Evolutionary conservation across 2,329 filamentous ascomycete species (phyloP), one percentile per base, ranked within the genome.

Genomic region (Sclerotinia glacialis): DNA sequence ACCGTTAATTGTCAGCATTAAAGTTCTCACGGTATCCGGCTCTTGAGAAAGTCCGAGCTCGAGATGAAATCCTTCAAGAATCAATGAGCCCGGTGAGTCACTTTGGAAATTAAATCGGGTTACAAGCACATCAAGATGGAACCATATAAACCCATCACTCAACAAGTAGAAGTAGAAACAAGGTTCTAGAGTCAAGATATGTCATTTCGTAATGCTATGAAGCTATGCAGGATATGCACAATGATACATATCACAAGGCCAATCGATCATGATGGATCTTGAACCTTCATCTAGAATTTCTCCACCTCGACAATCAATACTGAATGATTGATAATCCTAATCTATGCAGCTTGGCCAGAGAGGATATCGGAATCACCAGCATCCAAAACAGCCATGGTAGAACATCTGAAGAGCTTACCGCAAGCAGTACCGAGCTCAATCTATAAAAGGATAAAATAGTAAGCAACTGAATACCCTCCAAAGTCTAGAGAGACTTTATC

Each of bases 331-430:
- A 47, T 40, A 52, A 23, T 52, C 52, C 67, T 58, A 68, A 72
- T 70, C 82, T 89, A 90, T 77, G 85, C 82, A 78, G 83, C 80
- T 80, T 88, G 87, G 81, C 92, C 88, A 82, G 84, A 89, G 77
- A 99, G 87, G 82, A 99, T 99, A 83, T 99, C 95, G 75, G 92
- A 97, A 88, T 98, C 91, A 88, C 94, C 95, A 80, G 93, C 93
- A 83, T 99, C 95, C 74, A 98, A 85, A 79, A 98, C 90, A 76
- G 93, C 89, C 91, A 99, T 96, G 82, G 93, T 97, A 75, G 92
- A 94, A 89, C 92, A 96, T 76, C 93, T 88, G 90, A 96, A 99
- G 79, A 99, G 90, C 86, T 98, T 98, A 86, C 95, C 95, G 85
- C 93, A 97, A 76, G 93, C 93, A 79, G 93, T 98, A 78, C 95